Percentiles rank a stretch among this genome's conserved stretches.
These are phyloP conservation scores for Coriolopsis trogii DNA, from an alignment of 1,284 basidiomycete species.

Conservation along the genomic window DNA sequence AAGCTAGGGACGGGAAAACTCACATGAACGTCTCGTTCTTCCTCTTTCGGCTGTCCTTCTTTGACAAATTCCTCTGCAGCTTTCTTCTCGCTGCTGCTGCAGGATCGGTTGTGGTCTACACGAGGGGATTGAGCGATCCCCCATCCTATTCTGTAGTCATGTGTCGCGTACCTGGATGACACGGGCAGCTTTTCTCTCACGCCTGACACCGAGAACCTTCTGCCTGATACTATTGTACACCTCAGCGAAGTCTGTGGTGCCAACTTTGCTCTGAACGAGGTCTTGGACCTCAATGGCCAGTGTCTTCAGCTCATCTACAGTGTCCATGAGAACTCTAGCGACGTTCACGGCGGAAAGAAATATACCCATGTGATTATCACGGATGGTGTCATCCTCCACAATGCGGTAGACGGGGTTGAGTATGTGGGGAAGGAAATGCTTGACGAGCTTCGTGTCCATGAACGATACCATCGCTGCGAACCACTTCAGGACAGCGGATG, in stretches of 20 bases:
- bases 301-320: constrained; percentile 80
- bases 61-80: constrained; percentile 64
- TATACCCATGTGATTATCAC: constrained; percentile 80
- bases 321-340: neutral
- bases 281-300: constrained; percentile 88
- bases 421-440: constrained; percentile 81
- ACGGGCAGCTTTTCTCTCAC: constrained; percentile 72
- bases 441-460: constrained; percentile 61
- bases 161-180: constrained; percentile 54
- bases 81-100: constrained; percentile 80
- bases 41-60: constrained; percentile 84
- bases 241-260: constrained; percentile 78
- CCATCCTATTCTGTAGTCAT: neutral
- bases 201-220: constrained; percentile 65
- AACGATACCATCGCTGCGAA: constrained; percentile 88
- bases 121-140: neutral
- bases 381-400: constrained; percentile 81
- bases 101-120: constrained; percentile 68
- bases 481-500: constrained; percentile 85
- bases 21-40: constrained; percentile 66
- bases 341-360: constrained; percentile 15
- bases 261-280: constrained; percentile 85
- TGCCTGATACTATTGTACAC: constrained; percentile 85
- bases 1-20: constrained; percentile 31
- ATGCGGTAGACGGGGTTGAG: constrained; percentile 88